Evolutionary conservation across 768 basidiomycete genomes (phyloP).

Genomic region (Naganishia friedmannii): DNA sequence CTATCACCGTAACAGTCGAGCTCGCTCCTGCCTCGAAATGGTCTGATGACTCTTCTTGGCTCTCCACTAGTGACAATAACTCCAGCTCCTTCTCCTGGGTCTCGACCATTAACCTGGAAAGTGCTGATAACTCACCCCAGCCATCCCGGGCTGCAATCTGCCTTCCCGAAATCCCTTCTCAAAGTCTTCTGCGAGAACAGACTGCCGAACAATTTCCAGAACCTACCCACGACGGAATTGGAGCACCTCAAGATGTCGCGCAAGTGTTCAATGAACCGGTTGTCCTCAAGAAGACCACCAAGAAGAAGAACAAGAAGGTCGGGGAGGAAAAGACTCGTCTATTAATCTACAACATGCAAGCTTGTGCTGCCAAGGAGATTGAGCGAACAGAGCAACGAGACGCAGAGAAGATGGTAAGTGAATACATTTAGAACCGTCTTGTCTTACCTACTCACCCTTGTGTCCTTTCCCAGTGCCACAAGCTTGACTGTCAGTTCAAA

Average conservation of each 20-base stretch:
- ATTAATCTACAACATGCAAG: background rate
- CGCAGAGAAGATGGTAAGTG: background rate
- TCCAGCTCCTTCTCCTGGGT: too few species aligned
- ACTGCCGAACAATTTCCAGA: background rate
- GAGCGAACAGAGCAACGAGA: background rate
- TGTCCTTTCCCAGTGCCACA: background rate
- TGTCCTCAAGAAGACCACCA: too few species aligned
- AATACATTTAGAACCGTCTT: too few species aligned
- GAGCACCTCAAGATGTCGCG: background rate
- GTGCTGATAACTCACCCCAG: background rate
- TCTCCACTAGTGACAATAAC: background rate
- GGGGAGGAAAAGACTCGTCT: background rate
- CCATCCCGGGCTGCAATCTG: background rate
- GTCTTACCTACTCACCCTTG: too few species aligned
- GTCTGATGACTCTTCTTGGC: background rate
- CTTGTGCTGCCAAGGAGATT: background rate
- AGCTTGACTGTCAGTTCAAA: background rate
- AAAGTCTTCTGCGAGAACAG: background rate
- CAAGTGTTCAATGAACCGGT: too few species aligned
- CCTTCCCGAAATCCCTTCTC: background rate
- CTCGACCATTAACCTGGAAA: too few species aligned
- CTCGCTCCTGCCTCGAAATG: background rate
- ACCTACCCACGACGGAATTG: too few species aligned
- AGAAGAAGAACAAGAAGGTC: too few species aligned
- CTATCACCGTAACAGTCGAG: background rate